Conservation (phyloP, 768 basidiomycete species). For the Boletus subcaerulescens region DNA sequence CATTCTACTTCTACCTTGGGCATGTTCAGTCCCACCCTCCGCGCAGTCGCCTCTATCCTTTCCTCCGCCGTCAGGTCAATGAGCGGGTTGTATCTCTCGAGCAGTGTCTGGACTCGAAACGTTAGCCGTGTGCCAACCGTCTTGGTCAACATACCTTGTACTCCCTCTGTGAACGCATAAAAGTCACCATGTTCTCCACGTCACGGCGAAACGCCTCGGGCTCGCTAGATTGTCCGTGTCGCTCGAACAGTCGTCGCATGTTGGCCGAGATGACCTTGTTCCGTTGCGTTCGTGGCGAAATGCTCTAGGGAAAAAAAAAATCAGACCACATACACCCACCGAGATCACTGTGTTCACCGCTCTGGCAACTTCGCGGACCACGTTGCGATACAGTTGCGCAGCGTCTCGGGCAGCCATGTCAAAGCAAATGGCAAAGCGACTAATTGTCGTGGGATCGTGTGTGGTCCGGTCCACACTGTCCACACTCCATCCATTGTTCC, state of each 20-base stretch:
- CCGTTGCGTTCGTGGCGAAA: constrained; percentile 33
- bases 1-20: constrained; percentile 37
- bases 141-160: constrained; percentile 55
- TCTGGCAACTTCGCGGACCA: constrained; percentile 30
- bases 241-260: constrained; percentile 55
- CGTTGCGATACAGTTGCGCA: constrained; percentile 26
- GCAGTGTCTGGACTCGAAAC: constrained; percentile 48
- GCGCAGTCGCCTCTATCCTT: constrained; percentile 78
- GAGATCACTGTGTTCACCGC: constrained; percentile 13
- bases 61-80: constrained; percentile 78
- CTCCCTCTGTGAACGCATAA: constrained; percentile 69
- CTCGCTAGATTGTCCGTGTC: constrained; percentile 23
- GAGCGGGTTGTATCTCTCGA: constrained; percentile 87
- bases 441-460: constrained; percentile 12
- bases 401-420: constrained; percentile 22
- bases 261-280: constrained; percentile 44
- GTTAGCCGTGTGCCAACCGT: neutral
- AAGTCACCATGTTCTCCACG: constrained; percentile 58
- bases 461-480: constrained; percentile 1
- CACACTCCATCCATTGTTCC: constrained; percentile 18
- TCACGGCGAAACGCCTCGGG: constrained; percentile 39
- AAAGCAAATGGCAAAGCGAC: constrained; percentile 20
- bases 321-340: neutral
- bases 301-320: constrained; percentile 33
- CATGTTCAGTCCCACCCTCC: constrained; percentile 84